These are phyloP conservation scores for Arthrobotrys megalospora DNA, from an alignment of 2,329 filamentous ascomycete genomes.

Conservation along the genomic window DNA sequence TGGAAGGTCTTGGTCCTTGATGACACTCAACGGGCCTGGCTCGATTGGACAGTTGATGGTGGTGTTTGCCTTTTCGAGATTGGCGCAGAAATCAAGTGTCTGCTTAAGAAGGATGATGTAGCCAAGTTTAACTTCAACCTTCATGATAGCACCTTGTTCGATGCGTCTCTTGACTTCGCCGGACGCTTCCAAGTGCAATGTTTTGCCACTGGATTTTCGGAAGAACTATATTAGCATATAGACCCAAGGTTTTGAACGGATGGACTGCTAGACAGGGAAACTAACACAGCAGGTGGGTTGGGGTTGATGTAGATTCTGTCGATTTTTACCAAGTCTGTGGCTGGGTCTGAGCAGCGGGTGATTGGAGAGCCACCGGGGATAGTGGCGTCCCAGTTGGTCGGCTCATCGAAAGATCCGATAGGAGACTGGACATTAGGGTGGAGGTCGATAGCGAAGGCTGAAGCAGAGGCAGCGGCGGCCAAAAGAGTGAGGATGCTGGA, in stretches of 20 bases:
- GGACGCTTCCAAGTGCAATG: constrained; percentile 82
- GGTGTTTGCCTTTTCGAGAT: constrained; percentile 80
- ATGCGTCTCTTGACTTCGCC: constrained; percentile 82
- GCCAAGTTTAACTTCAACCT: constrained; percentile 91
- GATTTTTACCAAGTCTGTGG: constrained; percentile 36
- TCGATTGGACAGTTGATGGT: constrained; percentile 90
- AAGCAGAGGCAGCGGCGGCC: constrained; percentile 31
- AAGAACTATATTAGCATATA: neutral
- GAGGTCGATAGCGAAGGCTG: constrained; percentile 39
- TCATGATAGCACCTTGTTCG: constrained; percentile 83
- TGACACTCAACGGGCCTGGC: constrained; percentile 80
- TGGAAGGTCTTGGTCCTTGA: constrained; percentile 87
- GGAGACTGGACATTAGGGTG: constrained; percentile 24
- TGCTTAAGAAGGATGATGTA: constrained; percentile 88
- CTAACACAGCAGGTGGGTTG: constrained; percentile 49
- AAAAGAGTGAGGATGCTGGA: constrained; percentile 33
- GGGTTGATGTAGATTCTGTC: constrained; percentile 35
- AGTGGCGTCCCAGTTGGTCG: neutral
- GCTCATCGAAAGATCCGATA: constrained; percentile 7
- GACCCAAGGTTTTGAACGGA: no score
- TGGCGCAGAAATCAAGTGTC: constrained; percentile 84
- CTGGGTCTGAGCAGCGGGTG: constrained; percentile 38
- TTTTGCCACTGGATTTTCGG: constrained; percentile 76
- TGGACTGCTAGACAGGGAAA: neutral
- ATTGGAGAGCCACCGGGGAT: constrained; percentile 55